phyloP scores from a whole-genome alignment of 2,329 filamentous ascomycete species.

The Ophiosphaerella narmari region DNA sequence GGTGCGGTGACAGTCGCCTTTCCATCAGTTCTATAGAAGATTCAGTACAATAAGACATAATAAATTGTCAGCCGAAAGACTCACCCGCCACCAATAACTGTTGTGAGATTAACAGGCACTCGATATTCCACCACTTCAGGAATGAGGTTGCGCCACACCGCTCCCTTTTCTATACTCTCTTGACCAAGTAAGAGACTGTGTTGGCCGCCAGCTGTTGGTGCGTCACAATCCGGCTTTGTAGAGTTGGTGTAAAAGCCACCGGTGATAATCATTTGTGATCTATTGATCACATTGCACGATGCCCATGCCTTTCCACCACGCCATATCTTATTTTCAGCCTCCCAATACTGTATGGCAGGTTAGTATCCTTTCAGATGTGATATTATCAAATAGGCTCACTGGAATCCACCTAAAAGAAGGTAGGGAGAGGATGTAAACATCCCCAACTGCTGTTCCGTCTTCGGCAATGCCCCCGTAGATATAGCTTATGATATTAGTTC shows the following conservation, averaged over 20 bases:
- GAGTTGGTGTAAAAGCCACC: slow-evolving; percentile 58
- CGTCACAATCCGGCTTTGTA: slow-evolving; percentile 54
- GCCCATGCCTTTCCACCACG: slow-evolving; percentile 51
- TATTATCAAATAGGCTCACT: slow-evolving; percentile 13
- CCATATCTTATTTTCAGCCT: not conserved
- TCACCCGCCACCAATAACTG: slow-evolving; percentile 47
- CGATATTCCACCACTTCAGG: slow-evolving; percentile 23
- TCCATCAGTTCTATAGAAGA: slow-evolving; percentile 45
- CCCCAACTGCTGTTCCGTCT: slow-evolving; percentile 59
- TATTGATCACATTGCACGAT: slow-evolving; percentile 58
- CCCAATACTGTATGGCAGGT: not conserved
- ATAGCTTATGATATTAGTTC: slow-evolving; percentile 50
- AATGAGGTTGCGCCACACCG: not conserved
- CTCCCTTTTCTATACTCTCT: slow-evolving; percentile 32
- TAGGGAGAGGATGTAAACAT: slow-evolving; percentile 63
- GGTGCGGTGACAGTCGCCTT: slow-evolving; percentile 58
- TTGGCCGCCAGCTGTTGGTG: slow-evolving; percentile 54
- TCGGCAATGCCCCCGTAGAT: slow-evolving; percentile 61
- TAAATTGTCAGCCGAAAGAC: slow-evolving; percentile 1
- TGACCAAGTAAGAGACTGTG: slow-evolving; percentile 58
- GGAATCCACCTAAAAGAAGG: slow-evolving; percentile 66
- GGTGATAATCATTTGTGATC: slow-evolving; percentile 63
- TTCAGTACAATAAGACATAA: not conserved
- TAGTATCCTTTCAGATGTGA: not conserved
- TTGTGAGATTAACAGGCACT: slow-evolving; percentile 54